Evolutionary conservation across 2,329 filamentous ascomycete genomes (phyloP), one percentile per base, ranked within the genome.

Genomic region (Aureobasidium uvarum): DNA sequence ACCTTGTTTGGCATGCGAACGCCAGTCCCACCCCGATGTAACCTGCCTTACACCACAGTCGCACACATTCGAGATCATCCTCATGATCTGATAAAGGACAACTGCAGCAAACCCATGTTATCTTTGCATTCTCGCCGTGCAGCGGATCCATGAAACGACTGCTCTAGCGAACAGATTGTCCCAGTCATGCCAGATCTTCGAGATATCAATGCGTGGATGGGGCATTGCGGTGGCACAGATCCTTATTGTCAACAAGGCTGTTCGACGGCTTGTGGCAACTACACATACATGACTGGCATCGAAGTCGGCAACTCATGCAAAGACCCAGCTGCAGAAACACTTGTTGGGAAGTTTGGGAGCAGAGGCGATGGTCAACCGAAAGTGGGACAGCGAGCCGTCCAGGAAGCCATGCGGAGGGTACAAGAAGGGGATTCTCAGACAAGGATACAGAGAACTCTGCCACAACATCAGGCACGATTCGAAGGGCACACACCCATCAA

Each of bases 1-100:
- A 55, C 51, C 51, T 39, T 55, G 36, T 55, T 39, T 23, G 33
- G 33, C 51, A 55, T 55, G 51, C 51, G 51, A 38, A 25, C 33
- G n/a, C 20, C 51, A 39, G 33, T 55, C 13, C 36, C n/a, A 55
- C 51, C 3, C 7, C 13, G 10, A 23, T 16, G 14, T 39, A 39
- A 16, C 51, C 51, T 25, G 51, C 18, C n/a, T 25, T 55, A 39
- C 33, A 55, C n/a, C 36, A 6, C 20, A 23, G 33, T 55, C 11
- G 20, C 20, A 55, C 51, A 5, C 10, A 4, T 13, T 13, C 8
- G 8, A 36, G 31, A 20, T 52, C 50, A 33, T 13, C 18, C 3
- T 2, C 50, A 13, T 36, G 16, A n/a, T 31, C 46, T 52, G 31
- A 20, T 20, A 20, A 36, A 36, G 28, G 13, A 11, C 6, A 20